Conservation (phyloP, 2,329 filamentous ascomycete genomes). For the Colletotrichum liaoningense region DNA sequence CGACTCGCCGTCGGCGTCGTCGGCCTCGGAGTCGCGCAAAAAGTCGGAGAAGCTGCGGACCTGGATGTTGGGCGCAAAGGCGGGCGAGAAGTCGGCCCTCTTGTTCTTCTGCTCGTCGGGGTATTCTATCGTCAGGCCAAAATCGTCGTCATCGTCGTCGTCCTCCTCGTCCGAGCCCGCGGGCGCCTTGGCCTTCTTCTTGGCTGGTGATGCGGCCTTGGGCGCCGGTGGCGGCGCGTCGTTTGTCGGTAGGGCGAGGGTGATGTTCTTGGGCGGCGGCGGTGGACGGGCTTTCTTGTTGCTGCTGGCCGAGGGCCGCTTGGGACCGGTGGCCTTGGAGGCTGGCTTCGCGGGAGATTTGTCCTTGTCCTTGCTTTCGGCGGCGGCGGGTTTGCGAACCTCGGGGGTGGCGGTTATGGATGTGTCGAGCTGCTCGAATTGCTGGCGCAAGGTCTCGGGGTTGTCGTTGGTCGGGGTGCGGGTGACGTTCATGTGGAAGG, state of each 20-base stretch:
- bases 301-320: conserved; percentile 41
- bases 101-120: conserved; percentile 56
- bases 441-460: conserved; percentile 70
- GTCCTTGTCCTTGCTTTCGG: background rate
- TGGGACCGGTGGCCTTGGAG: conserved; percentile 36
- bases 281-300: conserved; percentile 38
- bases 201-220: conserved; percentile 18
- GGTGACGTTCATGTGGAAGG: conserved; percentile 88
- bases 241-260: conserved; percentile 49
- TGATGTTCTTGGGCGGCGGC: conserved; percentile 51
- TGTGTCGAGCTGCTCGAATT: conserved; percentile 73
- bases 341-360: conserved; percentile 38
- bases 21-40: conserved; percentile 57
- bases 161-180: conserved; percentile 62
- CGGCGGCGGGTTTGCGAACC: conserved; percentile 39
- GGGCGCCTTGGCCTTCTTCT: conserved; percentile 46
- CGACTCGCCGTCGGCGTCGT: conserved; percentile 59
- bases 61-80: conserved; percentile 50
- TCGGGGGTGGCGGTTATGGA: conserved; percentile 41
- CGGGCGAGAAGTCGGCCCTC: conserved; percentile 59
- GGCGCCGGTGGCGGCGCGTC: conserved; percentile 36
- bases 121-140: conserved; percentile 69
- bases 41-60: conserved; percentile 66
- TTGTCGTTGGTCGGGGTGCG: conserved; percentile 75
- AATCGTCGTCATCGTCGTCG: conserved; percentile 67